phyloP scores from a whole-genome alignment of 495 filamentous ascomycete species.

The Penicillium crystallinum region DNA sequence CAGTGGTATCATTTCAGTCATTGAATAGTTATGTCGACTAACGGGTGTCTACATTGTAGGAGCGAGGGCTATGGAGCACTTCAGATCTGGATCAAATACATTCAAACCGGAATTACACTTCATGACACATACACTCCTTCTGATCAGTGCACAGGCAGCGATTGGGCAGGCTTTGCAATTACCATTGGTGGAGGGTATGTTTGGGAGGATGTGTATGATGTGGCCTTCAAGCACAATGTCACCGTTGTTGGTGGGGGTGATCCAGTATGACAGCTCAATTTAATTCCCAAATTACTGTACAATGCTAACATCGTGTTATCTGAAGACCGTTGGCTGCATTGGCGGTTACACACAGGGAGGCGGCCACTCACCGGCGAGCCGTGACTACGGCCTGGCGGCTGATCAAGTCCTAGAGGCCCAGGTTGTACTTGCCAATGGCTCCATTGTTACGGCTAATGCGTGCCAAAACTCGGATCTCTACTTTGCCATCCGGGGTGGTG shows the following conservation, averaged over 20 bases:
- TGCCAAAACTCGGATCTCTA: constrained; percentile 52
- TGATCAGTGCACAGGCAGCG: constrained; percentile 5
- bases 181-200: constrained; percentile 33
- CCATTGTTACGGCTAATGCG: constrained; percentile 40
- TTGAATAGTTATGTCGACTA: constrained; percentile 16
- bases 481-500: constrained; percentile 44
- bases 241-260: constrained; percentile 35
- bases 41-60: constrained; percentile 7
- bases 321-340: constrained; percentile 31
- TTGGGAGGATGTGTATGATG: constrained; percentile 31
- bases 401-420: constrained; percentile 35
- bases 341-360: constrained; percentile 37
- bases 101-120: constrained; percentile 24
- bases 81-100: constrained; percentile 35
- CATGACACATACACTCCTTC: constrained; percentile 21
- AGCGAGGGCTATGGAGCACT: constrained; percentile 33
- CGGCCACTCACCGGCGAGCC: constrained; percentile 28
- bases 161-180: constrained; percentile 31
- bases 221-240: constrained; percentile 20
- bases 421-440: constrained; percentile 51
- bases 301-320: not conserved
- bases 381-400: constrained; percentile 30
- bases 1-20: constrained; percentile 29
- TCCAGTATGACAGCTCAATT: constrained; percentile 12
- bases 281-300: not conserved